Percentiles rank a stretch among this genome's conserved stretches.
Conservation (phyloP, 768 basidiomycete species). For the Suillus variegatus region DNA sequence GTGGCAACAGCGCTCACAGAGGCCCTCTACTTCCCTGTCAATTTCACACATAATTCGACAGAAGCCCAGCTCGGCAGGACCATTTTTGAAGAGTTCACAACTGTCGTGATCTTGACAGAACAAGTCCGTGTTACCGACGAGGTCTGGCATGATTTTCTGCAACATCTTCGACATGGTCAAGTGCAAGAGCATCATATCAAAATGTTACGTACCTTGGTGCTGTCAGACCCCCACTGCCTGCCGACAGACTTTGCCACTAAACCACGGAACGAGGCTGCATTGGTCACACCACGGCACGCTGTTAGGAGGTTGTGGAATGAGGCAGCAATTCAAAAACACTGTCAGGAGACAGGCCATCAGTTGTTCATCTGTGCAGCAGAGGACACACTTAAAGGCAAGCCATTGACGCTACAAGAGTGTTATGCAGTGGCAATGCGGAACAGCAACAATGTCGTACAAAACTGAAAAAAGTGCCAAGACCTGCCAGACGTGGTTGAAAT, state of each 20-base stretch:
- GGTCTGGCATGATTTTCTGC: conserved; percentile 33
- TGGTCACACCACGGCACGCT: conserved; percentile 34
- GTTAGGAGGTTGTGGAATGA: conserved; percentile 32
- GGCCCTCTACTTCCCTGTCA: conserved; percentile 11
- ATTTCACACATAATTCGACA: neutral
- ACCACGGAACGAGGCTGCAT: conserved; percentile 24
- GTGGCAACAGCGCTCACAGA: conserved; percentile 11
- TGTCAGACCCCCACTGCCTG: conserved; percentile 13
- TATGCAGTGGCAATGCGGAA: neutral
- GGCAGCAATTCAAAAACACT: neutral
- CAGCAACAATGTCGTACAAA: neutral
- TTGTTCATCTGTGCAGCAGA: neutral
- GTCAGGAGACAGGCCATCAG: neutral
- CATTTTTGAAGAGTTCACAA: conserved; percentile 30
- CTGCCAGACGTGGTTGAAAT: conserved; percentile 26
- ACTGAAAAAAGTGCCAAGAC: neutral
- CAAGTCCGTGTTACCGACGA: conserved; percentile 35
- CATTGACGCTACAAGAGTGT: neutral
- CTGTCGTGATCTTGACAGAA: conserved; percentile 34
- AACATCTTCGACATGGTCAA: conserved; percentile 24
- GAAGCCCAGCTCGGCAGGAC: conserved; percentile 16
- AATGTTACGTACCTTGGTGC: conserved; percentile 25
- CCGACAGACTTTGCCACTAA: conserved; percentile 17
- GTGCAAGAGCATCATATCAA: conserved; percentile 24
- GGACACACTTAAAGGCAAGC: neutral